Conservation (phyloP, 805 yeast species). For the Pichia pseudocactophila region DNA sequence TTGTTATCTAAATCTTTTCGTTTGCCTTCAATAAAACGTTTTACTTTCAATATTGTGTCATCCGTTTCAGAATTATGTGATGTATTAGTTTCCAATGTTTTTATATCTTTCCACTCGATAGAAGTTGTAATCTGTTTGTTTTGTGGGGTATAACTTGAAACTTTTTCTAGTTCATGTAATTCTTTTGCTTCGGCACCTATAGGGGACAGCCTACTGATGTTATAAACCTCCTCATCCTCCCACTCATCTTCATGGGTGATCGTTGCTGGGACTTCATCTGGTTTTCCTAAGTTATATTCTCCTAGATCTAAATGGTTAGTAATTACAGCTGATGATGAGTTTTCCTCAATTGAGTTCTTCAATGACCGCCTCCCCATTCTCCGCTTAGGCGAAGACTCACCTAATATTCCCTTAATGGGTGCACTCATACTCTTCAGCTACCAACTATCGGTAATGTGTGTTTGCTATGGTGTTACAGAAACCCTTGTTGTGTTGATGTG, state of each 20-base stretch:
- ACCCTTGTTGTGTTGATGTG: neutral
- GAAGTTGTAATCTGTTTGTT: neutral
- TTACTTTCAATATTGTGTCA: constrained; percentile 20
- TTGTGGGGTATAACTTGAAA: constrained; percentile 1
- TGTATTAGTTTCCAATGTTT: neutral
- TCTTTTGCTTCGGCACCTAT: neutral
- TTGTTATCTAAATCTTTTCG: neutral
- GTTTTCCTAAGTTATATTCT: neutral
- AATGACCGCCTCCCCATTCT: neutral
- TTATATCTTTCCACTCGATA: neutral
- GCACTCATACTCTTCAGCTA: neutral
- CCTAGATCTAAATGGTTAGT: neutral
- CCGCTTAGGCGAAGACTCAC: constrained; percentile 3
- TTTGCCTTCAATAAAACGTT: constrained; percentile 17
- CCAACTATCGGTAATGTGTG: too few species aligned
- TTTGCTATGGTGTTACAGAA: too few species aligned
- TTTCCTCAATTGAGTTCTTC: too few species aligned
- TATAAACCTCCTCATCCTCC: neutral
- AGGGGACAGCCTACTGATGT: neutral
- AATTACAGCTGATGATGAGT: too few species aligned
- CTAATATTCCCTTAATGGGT: neutral
- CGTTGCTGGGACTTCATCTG: neutral
- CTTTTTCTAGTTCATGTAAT: neutral
- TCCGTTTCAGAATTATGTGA: constrained; percentile 6
- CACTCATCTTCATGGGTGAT: neutral